phyloP scores from a whole-genome alignment of 2,329 filamentous ascomycete genomes.

The Fusarium brevicatenulatum region DNA sequence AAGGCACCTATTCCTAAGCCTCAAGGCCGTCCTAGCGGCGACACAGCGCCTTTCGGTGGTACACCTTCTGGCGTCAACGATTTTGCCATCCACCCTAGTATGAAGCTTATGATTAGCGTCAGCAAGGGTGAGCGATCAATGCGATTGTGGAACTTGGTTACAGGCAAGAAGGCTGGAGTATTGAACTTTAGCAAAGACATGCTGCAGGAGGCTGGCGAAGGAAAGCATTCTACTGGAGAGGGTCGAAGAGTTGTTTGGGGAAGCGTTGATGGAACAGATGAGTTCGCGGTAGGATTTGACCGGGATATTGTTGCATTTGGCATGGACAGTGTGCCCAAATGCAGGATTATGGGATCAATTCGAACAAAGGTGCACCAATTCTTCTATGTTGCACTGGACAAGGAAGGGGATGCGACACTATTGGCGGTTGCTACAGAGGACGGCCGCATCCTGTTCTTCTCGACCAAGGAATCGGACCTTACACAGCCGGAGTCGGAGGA shows the following conservation, averaged over 20 bases:
- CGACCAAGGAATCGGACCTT: conserved; percentile 67
- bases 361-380: conserved; percentile 87
- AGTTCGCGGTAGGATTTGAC: conserved; percentile 92
- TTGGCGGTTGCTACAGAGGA: conserved; percentile 90
- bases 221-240: conserved; percentile 81
- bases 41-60: conserved; percentile 84
- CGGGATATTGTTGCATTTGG: conserved; percentile 86
- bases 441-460: conserved; percentile 85
- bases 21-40: conserved; percentile 83
- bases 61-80: conserved; percentile 91
- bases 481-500: conserved; percentile 45
- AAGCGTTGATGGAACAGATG: conserved; percentile 73
- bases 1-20: conserved; percentile 88
- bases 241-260: conserved; percentile 87
- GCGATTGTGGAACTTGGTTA: conserved; percentile 96
- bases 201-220: conserved; percentile 79
- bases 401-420: conserved; percentile 54
- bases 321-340: conserved; percentile 85
- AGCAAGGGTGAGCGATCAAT: conserved; percentile 90
- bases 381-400: conserved; percentile 71
- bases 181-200: conserved; percentile 83
- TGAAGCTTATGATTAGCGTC: conserved; percentile 96
- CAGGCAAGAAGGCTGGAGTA: conserved; percentile 93
- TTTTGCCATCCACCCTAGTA: conserved; percentile 94
- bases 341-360: conserved; percentile 73